Evolutionary conservation across 306 rosid species (phyloP), one percentile per base, ranked within the genome.

Genomic region (Spatholobus suberectus): DNA sequence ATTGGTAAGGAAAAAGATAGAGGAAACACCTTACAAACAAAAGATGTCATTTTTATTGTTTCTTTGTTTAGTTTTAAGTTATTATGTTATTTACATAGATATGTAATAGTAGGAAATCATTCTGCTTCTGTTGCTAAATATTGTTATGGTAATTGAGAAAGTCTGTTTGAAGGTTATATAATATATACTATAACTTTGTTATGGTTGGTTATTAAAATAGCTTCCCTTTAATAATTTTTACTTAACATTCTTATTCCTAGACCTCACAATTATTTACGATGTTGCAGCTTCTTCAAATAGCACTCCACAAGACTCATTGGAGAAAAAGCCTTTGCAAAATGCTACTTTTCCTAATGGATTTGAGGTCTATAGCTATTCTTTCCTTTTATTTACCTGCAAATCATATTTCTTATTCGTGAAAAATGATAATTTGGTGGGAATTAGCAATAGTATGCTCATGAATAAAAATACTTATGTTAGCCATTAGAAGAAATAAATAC

Each of bases 311-410:
- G 72, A 78, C 32, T 78, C 91, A 68, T 35, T 69, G 81, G 87
- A 89, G 89, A 90, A 89, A 81, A 87, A 83, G 76, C 71, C 92
- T 83, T 83, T 88, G 63, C 84, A 73, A 41, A 57, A 12, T 78
- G 83, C 90, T 69, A 87, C 91, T 81, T 94, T 96, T 89, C 98
- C 98, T 68, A 86, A 78, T 79, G 98, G 99, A 83, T 90, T 92
- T 86, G 99, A 96, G 95, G 99, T 96, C 77, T 86, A 84, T 63
- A 75, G 71, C 62, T 70, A 26, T 84, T n/a, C 75, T 63, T 71
- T 9, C 13, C 27, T 24, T 58, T 80, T 38, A 65, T 54, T 88
- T 63, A 13, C 49, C 41, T 55, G 73, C 62, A 38, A 35, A 32
- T 44, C 47, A 58, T 78, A 55, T 61, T 59, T 65, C 14, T 46